Percentiles rank a stretch among this genome's conserved stretches.
phyloP scores from a whole-genome alignment of 306 rosid species.

The Casuarina glauca region DNA sequence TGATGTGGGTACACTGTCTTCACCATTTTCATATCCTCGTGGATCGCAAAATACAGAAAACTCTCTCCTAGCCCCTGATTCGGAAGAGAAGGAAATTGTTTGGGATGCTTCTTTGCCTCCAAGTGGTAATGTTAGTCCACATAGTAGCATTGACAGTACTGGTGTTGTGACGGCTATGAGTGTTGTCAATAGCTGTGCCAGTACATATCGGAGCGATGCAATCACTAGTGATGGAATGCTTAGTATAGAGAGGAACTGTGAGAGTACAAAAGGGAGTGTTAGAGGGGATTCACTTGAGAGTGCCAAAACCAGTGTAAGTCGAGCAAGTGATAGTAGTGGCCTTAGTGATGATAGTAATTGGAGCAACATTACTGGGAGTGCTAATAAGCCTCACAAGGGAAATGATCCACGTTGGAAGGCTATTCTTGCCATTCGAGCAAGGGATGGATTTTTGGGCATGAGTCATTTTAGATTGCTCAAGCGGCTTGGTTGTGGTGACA shows the following conservation, averaged over 20 bases:
- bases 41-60: constrained; percentile 67
- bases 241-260: constrained; percentile 82
- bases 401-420: constrained; percentile 99
- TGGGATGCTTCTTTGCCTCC: constrained; percentile 99
- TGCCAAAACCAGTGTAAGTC: constrained; percentile 88
- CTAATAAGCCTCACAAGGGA: constrained; percentile 98
- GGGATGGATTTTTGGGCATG: constrained; percentile 97
- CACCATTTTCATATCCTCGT: constrained; percentile 58
- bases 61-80: constrained; percentile 66
- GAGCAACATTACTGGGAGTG: constrained; percentile 97
- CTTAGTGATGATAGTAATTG: constrained; percentile 96
- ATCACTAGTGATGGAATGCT: constrained; percentile 87
- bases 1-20: constrained; percentile 48
- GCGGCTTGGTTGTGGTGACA: constrained; percentile 98
- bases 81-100: constrained; percentile 92
- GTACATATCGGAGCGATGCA: constrained; percentile 83
- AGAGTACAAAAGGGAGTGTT: constrained; percentile 75
- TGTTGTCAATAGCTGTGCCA: constrained; percentile 82
- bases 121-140: constrained; percentile 97
- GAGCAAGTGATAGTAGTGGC: constrained; percentile 95
- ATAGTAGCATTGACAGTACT: constrained; percentile 86
- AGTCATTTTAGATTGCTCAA: constrained; percentile 89
- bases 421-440: constrained; percentile 85
- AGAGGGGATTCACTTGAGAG: constrained; percentile 98
- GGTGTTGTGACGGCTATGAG: constrained; percentile 97